Evolutionary conservation across 345 rosid species (phyloP), one percentile per base, ranked within the genome.

Genomic region (Ailanthus altissimus): DNA sequence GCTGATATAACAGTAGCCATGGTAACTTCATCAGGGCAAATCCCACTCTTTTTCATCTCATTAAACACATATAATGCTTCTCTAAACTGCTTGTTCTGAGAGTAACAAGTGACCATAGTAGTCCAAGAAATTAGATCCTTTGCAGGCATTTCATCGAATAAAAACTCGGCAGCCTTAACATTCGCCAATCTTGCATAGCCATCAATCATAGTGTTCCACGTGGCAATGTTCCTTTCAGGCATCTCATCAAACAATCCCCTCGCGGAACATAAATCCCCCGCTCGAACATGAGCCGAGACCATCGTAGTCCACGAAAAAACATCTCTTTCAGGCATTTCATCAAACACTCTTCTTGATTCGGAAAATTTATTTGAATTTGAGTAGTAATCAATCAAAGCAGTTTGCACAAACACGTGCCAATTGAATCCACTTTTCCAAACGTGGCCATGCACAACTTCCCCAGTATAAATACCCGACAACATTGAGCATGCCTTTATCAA

Each of bases 41-140:
- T 77, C 73, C 88, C 87, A 72, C 79, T 46, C 42, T 63, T 80
- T 18, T 60, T 88, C 93, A 94, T 92, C 61, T 86, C 86, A 65
- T 76, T 78, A 81, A 94, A 92, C 58, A 85, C 61, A 43, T 78
- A 40, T 66, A 94, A 74, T 54, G 97, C 97, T 78, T 88, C 93
- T 76, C 78, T 63, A 66, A 78, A 94, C 70, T 83, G 83, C 81
- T 84, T 83, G 85, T 90, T 89, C 78, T 73, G 86, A 49, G 92
- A 83, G 81, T 88, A 88, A 78, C 96, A 91, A 12, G 75, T 86
- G 79, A 94, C 86, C 98, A 94, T 94, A 8, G 89, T 85, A 36
- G 96, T 94, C 96, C 98, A 90, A 11, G 97, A 87, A 81, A 92
- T 82, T 64, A 71, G 71, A 77, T 94, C 97, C 81, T 81, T 92